These are phyloP conservation scores for Claviceps humidiphila DNA, from an alignment of 2,329 filamentous ascomycete genomes.

Conservation along the genomic window DNA sequence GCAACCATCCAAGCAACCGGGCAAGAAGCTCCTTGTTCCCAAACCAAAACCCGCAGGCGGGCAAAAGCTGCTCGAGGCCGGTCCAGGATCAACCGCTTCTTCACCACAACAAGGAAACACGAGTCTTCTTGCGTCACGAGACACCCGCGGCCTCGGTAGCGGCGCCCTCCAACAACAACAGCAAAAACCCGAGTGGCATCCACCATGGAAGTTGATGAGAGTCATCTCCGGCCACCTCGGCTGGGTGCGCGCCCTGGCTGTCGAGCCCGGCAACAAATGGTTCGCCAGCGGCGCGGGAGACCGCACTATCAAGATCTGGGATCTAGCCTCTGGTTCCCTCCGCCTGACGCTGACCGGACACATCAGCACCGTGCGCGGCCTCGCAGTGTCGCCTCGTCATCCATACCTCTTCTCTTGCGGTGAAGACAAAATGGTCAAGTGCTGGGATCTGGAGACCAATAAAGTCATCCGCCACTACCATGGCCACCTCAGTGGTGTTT, in stretches of 20 bases:
- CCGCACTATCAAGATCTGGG: conserved; percentile 97
- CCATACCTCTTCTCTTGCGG: conserved; percentile 96
- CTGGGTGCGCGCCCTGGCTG: conserved; percentile 80
- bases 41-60: conserved; percentile 13
- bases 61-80: conserved; percentile 28
- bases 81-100: background rate
- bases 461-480: conserved; percentile 98
- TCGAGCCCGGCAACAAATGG: conserved; percentile 95
- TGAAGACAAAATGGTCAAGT: conserved; percentile 99
- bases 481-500: conserved; percentile 90
- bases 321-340: conserved; percentile 76
- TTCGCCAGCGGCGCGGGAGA: conserved; percentile 94
- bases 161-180: conserved; percentile 14
- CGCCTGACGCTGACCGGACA: conserved; percentile 82
- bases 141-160: conserved; percentile 7
- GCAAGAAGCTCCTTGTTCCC: conserved; percentile 13
- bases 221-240: conserved; percentile 94
- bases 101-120: conserved; percentile 7
- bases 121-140: conserved; percentile 18
- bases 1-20: conserved; percentile 40
- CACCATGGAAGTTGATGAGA: conserved; percentile 96
- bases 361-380: conserved; percentile 81
- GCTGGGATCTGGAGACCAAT: conserved; percentile 99
- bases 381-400: conserved; percentile 85
- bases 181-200: conserved; percentile 84